Evolutionary conservation across 2,329 filamentous ascomycete species (phyloP), one percentile per base, ranked within the genome.

Genomic region (Trichoderma sp.): DNA sequence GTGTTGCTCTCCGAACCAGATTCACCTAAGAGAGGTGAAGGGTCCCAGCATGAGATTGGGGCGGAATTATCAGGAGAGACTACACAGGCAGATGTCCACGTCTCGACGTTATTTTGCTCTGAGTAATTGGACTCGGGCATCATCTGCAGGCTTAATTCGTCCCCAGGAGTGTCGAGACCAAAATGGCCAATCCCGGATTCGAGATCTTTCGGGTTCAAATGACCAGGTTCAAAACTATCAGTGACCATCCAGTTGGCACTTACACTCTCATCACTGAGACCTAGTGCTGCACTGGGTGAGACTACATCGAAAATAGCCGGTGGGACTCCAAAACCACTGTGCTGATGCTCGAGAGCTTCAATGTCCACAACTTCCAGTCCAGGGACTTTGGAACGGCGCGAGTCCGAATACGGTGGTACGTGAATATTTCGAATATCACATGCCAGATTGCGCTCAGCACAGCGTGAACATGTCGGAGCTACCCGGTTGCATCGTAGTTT

Each of bases 401-500:
- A 68, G 45, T 33, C 29, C 29, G 65, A 68, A 68, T 68, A 68
- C 11, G 45, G 65, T 3, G 45, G 24, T 24, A 35, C 29, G 12
- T 56, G 45, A 31, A 68, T 56, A 24, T 68, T 14, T 4, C 65
- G 65, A 12, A 68, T 68, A 56, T 68, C 65, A 35, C 65, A 68
- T 24, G n/a, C 27, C 12, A 68, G 41, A 24, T 68, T 68, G n/a
- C 65, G 65, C 65, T 68, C 65, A 35, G 41, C 65, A 53, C 65
- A 68, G 12, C 65, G 65, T 35, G 65, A 68, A 56, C 65, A 68
- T 35, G 41, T 68, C 45, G 65, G 65, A 56, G 45, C 18, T 24
- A 29, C 65, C 27, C 65, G 65, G 65, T 68, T 68, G 45, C 65
- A 68, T 27, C 45, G 65, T 12, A 68, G n/a, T 18, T 68, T 68